Evolutionary conservation across 2,329 filamentous ascomycete genomes (phyloP).

Genomic region (Acrocalymma vagum): DNA sequence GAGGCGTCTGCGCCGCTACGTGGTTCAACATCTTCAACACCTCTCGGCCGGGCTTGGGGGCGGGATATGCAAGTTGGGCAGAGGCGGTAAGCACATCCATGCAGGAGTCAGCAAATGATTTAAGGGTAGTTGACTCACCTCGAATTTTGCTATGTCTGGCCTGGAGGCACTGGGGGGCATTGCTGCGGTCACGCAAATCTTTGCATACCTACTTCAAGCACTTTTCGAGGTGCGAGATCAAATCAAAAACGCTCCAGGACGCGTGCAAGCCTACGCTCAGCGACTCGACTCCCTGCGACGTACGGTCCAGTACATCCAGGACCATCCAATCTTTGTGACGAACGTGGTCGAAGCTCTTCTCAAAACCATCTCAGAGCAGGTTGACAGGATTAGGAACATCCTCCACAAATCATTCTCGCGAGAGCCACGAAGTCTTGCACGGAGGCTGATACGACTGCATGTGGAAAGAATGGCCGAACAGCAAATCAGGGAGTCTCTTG

Average conservation of each 20-base stretch:
- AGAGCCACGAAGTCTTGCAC: background rate
- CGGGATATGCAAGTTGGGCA: background rate
- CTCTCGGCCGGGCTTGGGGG: background rate
- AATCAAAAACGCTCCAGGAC: background rate
- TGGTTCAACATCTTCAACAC: background rate
- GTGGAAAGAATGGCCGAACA: background rate
- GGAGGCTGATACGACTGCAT: background rate
- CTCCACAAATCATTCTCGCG: constrained; percentile 2
- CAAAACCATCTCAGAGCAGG: constrained; percentile 1
- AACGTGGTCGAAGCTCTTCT: constrained; percentile 1
- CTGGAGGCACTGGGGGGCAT: background rate
- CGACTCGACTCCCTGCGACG: constrained; percentile 1
- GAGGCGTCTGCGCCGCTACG: background rate
- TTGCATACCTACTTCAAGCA: background rate
- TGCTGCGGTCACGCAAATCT: background rate
- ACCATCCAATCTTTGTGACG: constrained; percentile 1
- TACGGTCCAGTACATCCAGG: background rate
- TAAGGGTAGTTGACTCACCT: background rate
- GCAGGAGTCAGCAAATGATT: constrained; percentile 1
- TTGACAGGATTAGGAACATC: background rate
- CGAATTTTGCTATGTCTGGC: background rate
- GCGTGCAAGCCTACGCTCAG: background rate
- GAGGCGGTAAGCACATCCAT: constrained; percentile 1
- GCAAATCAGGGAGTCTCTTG: background rate
- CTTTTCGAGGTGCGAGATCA: background rate